These are phyloP conservation scores for Aspergillus fructus DNA, from an alignment of 2,329 filamentous ascomycete species.

Conservation along the genomic window DNA sequence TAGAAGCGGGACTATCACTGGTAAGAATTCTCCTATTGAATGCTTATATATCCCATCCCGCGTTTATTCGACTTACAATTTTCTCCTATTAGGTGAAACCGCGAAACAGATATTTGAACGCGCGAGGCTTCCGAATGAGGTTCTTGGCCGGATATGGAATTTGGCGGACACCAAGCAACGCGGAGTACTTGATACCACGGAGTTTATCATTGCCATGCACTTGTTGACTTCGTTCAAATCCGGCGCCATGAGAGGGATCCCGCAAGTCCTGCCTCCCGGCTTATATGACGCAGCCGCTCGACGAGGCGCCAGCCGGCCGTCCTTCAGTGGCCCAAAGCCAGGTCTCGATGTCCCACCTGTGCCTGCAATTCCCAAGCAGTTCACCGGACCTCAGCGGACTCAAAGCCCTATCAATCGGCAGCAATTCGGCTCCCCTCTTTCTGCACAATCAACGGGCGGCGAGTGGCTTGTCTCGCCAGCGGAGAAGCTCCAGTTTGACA, in stretches of 20 bases:
- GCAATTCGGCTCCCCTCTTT: constrained; percentile 51
- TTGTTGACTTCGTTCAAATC: constrained; percentile 88
- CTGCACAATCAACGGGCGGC: constrained; percentile 56
- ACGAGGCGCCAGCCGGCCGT: constrained; percentile 54
- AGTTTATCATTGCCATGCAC: constrained; percentile 99
- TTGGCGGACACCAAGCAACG: constrained; percentile 91
- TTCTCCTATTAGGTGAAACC: constrained; percentile 61
- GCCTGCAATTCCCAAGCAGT: constrained; percentile 75
- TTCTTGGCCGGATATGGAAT: constrained; percentile 93
- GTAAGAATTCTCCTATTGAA: constrained; percentile 32
- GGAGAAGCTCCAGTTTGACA: constrained; percentile 86
- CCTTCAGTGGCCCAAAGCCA: constrained; percentile 51
- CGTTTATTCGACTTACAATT: constrained; percentile 12
- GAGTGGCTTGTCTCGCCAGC: constrained; percentile 82
- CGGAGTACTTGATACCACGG: constrained; percentile 78
- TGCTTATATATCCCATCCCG: background rate
- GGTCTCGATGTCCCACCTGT: constrained; percentile 54
- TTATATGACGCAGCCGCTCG: constrained; percentile 88
- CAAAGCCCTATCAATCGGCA: constrained; percentile 58
- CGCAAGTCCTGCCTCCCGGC: constrained; percentile 75
- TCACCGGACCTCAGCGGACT: constrained; percentile 62
- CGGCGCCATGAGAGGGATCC: constrained; percentile 74
- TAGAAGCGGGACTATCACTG: constrained; percentile 68
- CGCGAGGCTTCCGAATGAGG: constrained; percentile 83
- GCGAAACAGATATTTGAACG: constrained; percentile 96